A percentile compares a stretch with the other conserved stretches of the same genome.
Conservation (phyloP, 495 filamentous ascomycete genomes). For the Tetracladium marchalianum region DNA sequence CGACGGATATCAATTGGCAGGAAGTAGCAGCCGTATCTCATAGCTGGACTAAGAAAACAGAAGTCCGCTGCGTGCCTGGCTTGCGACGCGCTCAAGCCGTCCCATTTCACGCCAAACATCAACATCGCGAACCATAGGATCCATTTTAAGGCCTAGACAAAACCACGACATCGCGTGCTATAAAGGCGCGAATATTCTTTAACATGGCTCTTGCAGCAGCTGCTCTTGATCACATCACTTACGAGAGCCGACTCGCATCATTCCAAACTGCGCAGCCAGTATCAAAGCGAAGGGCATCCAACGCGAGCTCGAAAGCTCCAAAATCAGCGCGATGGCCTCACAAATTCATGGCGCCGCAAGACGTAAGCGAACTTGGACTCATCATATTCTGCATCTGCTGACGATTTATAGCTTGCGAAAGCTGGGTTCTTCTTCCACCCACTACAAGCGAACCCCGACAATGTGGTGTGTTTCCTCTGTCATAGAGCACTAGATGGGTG, state of each 20-base stretch:
- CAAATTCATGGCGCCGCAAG: slow-evolving; percentile 49
- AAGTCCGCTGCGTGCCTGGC: no score
- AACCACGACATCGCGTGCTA: not conserved
- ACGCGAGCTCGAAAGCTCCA: slow-evolving; percentile 42
- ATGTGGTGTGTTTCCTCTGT: slow-evolving; percentile 84
- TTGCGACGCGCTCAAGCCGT: not conserved
- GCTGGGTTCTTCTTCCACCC: slow-evolving; percentile 90
- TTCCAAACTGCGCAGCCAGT: slow-evolving; percentile 53
- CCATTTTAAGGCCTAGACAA: not conserved
- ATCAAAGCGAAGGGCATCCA: slow-evolving; percentile 57
- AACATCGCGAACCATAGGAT: slow-evolving; percentile 3
- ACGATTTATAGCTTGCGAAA: slow-evolving; percentile 47
- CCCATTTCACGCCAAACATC: not conserved
- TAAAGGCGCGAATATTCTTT: not conserved
- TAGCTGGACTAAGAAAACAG: no score
- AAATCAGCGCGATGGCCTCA: slow-evolving; percentile 70
- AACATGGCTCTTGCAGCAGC: slow-evolving; percentile 21
- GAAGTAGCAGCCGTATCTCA: no score
- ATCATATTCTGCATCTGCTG: not conserved
- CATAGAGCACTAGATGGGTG: slow-evolving; percentile 72
- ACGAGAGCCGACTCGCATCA: slow-evolving; percentile 62
- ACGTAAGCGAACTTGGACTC: slow-evolving; percentile 36
- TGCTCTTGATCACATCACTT: slow-evolving; percentile 42
- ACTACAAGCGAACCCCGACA: slow-evolving; percentile 62
- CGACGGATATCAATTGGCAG: no score